These are phyloP conservation scores for Melastoma candidum DNA, from an alignment of 441 rosid species.

Conservation along the genomic window DNA sequence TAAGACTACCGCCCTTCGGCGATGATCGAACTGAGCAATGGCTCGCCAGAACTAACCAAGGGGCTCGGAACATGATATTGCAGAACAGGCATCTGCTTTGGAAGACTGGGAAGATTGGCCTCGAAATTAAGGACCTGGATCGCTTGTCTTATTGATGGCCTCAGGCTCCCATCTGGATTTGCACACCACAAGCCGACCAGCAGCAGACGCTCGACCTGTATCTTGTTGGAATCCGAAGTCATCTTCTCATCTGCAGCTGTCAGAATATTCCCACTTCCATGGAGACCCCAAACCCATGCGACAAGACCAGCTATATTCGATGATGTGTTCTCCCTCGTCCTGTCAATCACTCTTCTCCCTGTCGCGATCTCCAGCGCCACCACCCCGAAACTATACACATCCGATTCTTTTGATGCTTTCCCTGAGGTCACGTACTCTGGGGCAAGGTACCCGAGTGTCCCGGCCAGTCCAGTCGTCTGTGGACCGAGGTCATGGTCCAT, in stretches of 20 bases:
- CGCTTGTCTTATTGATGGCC: constrained; percentile 20
- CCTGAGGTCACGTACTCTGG: constrained; percentile 20
- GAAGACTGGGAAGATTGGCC: not conserved
- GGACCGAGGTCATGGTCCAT: constrained; percentile 21
- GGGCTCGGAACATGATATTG: not conserved
- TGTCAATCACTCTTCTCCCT: constrained; percentile 21
- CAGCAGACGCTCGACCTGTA: constrained; percentile 17
- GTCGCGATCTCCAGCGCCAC: constrained; percentile 28
- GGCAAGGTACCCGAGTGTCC: constrained; percentile 25
- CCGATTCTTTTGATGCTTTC: constrained; percentile 31
- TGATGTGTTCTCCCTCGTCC: not conserved
- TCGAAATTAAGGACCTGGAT: constrained; percentile 22
- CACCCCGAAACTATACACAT: constrained; percentile 26
- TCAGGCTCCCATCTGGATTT: constrained; percentile 19
- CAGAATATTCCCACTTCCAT: constrained; percentile 20
- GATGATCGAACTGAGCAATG: not conserved
- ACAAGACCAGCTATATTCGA: constrained; percentile 10
- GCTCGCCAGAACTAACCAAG: not conserved
- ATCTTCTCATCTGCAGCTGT: constrained; percentile 26
- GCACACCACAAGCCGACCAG: constrained; percentile 38
- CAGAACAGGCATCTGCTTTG: not conserved
- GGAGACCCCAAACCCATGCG: constrained; percentile 35
- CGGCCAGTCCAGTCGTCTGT: constrained; percentile 18
- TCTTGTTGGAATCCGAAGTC: constrained; percentile 7
- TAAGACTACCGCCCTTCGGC: not conserved